Evolutionary conservation across 1,284 basidiomycete genomes (phyloP), one percentile per base, ranked within the genome.

Genomic region (Ganoderma resinaceum): DNA sequence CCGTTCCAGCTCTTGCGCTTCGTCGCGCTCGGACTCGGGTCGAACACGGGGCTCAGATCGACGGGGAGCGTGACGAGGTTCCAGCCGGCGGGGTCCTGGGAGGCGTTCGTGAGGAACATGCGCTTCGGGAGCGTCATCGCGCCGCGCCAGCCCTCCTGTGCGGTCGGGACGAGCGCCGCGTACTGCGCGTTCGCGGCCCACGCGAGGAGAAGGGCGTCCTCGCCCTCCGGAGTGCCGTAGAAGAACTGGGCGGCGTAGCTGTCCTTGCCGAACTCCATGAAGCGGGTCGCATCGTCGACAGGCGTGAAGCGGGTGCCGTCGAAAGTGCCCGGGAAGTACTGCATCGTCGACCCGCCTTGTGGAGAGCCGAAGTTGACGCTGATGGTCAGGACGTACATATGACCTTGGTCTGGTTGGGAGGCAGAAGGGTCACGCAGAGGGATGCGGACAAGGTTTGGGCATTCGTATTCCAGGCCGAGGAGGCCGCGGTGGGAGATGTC

Each of bases 191-290:
- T 70, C n/a, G 68, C 42, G 12, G 61, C 64, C 58, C 62, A 68
- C 62, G 23, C 33, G 62, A 70, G 40, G 66, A 68, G 31, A 70
- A 66, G 9, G 68, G 66, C 31, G 61, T 70, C 68, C 7, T 63
- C 62, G 46, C 58, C 63, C 33, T 63, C 66, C 2, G 65, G 66
- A 40, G 55, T 63, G 37, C 65, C 71, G 61, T 66, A 70, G 65
- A 72, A 68, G 66, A 68, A 70, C 66, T 72, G 71, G 18, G 65
- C 68, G 18, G 71, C 71, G 57, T 72, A 72, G 63, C 68, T 72
- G 68, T 70, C 71, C 53, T 72, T 66, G 1, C 66, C 71, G 57
- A 72, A 72, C 65, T 72, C 71, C n/a, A 66, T 52, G 46, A 68
- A 23, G 40, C 68, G 71, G 29, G 66, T 53, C 55, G 63, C 66